Percentiles rank a stretch among this genome's conserved stretches.
Evolutionary conservation across 768 basidiomycete species (phyloP).

Genomic region (Leucogyrophana mollusca): DNA sequence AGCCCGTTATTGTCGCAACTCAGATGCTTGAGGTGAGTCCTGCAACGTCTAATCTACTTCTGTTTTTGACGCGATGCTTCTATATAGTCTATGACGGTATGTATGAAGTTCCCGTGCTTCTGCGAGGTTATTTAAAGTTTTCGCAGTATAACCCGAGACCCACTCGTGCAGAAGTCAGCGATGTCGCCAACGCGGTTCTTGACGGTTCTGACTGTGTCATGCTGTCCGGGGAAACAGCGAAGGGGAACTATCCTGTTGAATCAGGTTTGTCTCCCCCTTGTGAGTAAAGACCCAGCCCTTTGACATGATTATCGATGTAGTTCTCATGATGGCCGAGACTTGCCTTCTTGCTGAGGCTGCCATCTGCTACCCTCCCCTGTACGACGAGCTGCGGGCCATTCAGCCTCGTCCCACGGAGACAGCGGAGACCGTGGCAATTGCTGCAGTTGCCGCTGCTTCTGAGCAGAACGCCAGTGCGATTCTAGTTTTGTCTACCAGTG

Average conservation of each 20-base stretch:
- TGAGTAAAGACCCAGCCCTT: not conserved
- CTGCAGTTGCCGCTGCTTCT: constrained; percentile 91
- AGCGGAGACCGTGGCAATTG: constrained; percentile 93
- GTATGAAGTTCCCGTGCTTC: constrained; percentile 9
- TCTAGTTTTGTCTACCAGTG: constrained; percentile 94
- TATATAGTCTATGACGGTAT: constrained; percentile 89
- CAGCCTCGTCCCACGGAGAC: constrained; percentile 91
- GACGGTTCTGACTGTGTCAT: constrained; percentile 99
- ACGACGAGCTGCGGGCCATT: constrained; percentile 79
- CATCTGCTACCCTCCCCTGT: constrained; percentile 92
- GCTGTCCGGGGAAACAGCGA: constrained; percentile 99
- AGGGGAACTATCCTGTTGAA: constrained; percentile 94
- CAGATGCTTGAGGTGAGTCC: constrained; percentile 92
- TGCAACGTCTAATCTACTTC: not conserved
- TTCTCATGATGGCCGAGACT: constrained; percentile 99
- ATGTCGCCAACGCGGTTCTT: constrained; percentile 98
- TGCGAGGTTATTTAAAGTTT: constrained; percentile 8
- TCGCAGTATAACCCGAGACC: constrained; percentile 93
- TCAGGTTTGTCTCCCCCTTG: constrained; percentile 58
- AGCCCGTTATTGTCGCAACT: constrained; percentile 97
- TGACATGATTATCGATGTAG: constrained; percentile 37
- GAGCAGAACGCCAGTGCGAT: constrained; percentile 97
- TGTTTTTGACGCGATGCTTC: constrained; percentile 1
- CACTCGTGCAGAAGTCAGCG: constrained; percentile 98
- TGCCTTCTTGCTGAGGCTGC: constrained; percentile 95